Percentiles rank a stretch among this genome's conserved stretches.
phyloP scores from a whole-genome alignment of 2,329 filamentous ascomycete species.

The Botryotinia globosa region DNA sequence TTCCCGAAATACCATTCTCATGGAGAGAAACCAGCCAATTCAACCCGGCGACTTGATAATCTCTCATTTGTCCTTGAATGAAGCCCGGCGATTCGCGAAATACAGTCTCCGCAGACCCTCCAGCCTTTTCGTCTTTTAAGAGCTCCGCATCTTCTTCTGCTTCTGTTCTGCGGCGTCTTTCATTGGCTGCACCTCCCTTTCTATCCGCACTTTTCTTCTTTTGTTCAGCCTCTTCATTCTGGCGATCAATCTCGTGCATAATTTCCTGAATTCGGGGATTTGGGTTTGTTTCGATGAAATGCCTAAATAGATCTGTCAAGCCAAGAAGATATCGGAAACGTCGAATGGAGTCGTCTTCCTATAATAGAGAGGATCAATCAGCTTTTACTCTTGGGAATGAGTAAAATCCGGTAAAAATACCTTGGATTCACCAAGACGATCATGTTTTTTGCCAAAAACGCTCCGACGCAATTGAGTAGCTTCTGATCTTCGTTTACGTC shows the following conservation, averaged over 20 bases:
- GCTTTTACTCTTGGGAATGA: background rate
- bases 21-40: slow-evolving; percentile 98
- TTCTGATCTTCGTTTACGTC: slow-evolving; percentile 80
- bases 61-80: slow-evolving; percentile 81
- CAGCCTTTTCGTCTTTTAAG: slow-evolving; percentile 82
- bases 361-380: slow-evolving; percentile 7
- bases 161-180: slow-evolving; percentile 83
- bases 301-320: slow-evolving; percentile 92
- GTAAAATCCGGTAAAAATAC: slow-evolving; percentile 45
- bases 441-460: slow-evolving; percentile 93
- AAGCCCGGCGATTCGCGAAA: slow-evolving; percentile 94
- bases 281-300: slow-evolving; percentile 97
- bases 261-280: slow-evolving; percentile 93
- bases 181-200: slow-evolving; percentile 78
- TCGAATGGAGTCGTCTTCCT: slow-evolving; percentile 94
- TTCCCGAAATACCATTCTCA: slow-evolving; percentile 98
- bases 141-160: slow-evolving; percentile 96
- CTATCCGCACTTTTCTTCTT: slow-evolving; percentile 72
- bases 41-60: slow-evolving; percentile 92
- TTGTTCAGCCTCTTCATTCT: slow-evolving; percentile 72
- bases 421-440: slow-evolving; percentile 87
- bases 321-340: slow-evolving; percentile 93
- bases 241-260: slow-evolving; percentile 89
- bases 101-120: slow-evolving; percentile 79
- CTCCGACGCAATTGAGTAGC: slow-evolving; percentile 86